These are phyloP conservation scores for Tetrapisispora iriomotensis DNA, from an alignment of 805 yeast species.

Conservation along the genomic window DNA sequence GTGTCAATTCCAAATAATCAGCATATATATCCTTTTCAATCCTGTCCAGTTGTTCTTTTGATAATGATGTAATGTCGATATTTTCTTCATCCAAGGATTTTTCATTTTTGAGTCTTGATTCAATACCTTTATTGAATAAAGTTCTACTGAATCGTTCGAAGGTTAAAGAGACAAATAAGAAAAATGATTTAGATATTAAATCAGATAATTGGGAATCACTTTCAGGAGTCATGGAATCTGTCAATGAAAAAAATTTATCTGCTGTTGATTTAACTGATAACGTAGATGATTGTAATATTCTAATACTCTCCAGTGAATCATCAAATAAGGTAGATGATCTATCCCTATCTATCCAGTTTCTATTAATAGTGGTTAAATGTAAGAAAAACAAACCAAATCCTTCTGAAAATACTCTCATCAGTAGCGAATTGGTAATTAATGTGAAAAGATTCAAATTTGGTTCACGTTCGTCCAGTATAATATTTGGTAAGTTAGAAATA, in stretches of 20 bases:
- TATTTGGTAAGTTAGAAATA: no score
- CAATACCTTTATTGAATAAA: slow-evolving; percentile 15
- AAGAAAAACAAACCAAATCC: slow-evolving; percentile 16
- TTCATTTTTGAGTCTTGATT: slow-evolving; percentile 15
- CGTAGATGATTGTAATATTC: not conserved
- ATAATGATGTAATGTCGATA: slow-evolving; percentile 6
- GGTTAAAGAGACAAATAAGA: slow-evolving; percentile 13
- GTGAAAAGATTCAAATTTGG: slow-evolving; percentile 11
- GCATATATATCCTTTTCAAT: slow-evolving; percentile 11
- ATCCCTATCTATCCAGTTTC: slow-evolving; percentile 5
- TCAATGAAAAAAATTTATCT: slow-evolving; percentile 9
- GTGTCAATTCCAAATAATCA: slow-evolving; percentile 12
- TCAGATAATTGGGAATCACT: slow-evolving; percentile 5
- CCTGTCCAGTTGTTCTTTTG: slow-evolving; percentile 7
- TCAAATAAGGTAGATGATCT: not conserved
- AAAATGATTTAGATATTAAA: slow-evolving; percentile 11
- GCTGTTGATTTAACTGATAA: slow-evolving; percentile 10
- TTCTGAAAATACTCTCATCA: slow-evolving; percentile 17
- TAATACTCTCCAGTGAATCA: not conserved
- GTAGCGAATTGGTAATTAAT: slow-evolving; percentile 13
- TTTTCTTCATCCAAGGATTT: slow-evolving; percentile 7
- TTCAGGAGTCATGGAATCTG: slow-evolving; percentile 15
- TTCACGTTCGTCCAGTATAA: not conserved
- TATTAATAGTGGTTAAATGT: slow-evolving; percentile 14
- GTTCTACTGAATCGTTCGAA: slow-evolving; percentile 18